Evolutionary conservation across 371 early-diverging fungal genomes (phyloP).

Genomic region (Mortierella sp.): DNA sequence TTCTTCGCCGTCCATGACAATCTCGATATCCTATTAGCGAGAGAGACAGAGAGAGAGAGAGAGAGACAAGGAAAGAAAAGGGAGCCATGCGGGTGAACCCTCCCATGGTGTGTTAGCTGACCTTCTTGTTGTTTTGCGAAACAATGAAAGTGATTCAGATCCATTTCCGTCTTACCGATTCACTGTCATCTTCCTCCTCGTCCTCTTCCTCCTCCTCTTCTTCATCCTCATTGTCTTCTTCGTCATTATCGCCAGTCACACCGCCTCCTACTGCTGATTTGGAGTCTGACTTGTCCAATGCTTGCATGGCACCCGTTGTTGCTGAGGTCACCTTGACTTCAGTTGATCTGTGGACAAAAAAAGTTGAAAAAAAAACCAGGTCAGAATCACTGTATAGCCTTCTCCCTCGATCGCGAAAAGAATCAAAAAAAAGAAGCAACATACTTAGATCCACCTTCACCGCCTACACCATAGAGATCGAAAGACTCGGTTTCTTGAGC

Average conservation of each 20-base stretch:
- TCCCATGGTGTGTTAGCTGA: no score
- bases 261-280: conserved; percentile 32
- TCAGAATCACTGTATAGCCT: no score
- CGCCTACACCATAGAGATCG: conserved; percentile 47
- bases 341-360: conserved; percentile 20
- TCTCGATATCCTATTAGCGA: conserved; percentile 73
- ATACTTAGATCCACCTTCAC: conserved; percentile 36
- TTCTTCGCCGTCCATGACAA: conserved; percentile 69
- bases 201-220: conserved; percentile 43
- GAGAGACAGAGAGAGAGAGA: background rate
- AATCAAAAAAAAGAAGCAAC: no score
- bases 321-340: conserved; percentile 27
- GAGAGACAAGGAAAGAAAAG: background rate
- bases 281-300: background rate
- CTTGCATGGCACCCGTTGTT: conserved; percentile 22
- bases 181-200: conserved; percentile 45
- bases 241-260: conserved; percentile 44
- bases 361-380: background rate
- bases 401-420: no score
- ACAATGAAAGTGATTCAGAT: background rate
- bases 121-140: background rate
- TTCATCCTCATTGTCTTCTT: conserved; percentile 51
- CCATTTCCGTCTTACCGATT: conserved; percentile 25
- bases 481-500: conserved; percentile 44
- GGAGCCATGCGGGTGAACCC: no score